phyloP scores from a whole-genome alignment of 768 basidiomycete species.

The Tricholoma terreum region DNA sequence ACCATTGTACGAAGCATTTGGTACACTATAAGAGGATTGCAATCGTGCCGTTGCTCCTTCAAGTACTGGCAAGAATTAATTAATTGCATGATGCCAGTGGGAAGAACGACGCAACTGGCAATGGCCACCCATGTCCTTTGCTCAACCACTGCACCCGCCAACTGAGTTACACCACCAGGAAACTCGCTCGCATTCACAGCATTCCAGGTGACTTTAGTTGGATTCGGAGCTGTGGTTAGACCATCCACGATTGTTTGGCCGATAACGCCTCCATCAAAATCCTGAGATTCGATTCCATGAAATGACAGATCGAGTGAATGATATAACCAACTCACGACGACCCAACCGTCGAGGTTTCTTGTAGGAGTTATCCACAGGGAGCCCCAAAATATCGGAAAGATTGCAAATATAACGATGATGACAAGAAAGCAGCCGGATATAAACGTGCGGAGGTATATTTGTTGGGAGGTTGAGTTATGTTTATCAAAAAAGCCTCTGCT shows the following conservation, averaged over 20 bases:
- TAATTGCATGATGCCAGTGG: neutral
- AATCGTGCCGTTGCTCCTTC: conserved; percentile 36
- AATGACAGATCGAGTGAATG: neutral
- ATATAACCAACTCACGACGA: conserved; percentile 47
- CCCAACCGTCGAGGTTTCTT: conserved; percentile 49
- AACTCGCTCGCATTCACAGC: conserved; percentile 40
- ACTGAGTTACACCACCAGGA: conserved; percentile 39
- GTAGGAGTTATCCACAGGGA: conserved; percentile 45
- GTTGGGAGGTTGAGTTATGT: conserved; percentile 29
- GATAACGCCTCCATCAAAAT: conserved; percentile 56
- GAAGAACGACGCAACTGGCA: conserved; percentile 33
- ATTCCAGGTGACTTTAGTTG: conserved; percentile 43
- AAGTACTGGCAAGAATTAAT: conserved; percentile 32
- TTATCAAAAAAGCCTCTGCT: conserved; percentile 27
- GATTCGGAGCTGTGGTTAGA: conserved; percentile 23
- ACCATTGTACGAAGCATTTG: conserved; percentile 46
- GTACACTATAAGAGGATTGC: conserved; percentile 31
- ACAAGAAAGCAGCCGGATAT: conserved; percentile 34
- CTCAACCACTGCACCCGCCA: conserved; percentile 44
- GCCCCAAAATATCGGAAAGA: conserved; percentile 59
- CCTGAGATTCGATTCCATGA: conserved; percentile 31
- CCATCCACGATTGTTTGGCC: conserved; percentile 44
- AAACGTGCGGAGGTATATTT: conserved; percentile 44
- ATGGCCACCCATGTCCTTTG: conserved; percentile 55
- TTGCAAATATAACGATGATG: conserved; percentile 41